Evolutionary conservation across 148 eudicot species (phyloP), one percentile per base, ranked within the genome.

Genomic region (Persicaria tinctoria): DNA sequence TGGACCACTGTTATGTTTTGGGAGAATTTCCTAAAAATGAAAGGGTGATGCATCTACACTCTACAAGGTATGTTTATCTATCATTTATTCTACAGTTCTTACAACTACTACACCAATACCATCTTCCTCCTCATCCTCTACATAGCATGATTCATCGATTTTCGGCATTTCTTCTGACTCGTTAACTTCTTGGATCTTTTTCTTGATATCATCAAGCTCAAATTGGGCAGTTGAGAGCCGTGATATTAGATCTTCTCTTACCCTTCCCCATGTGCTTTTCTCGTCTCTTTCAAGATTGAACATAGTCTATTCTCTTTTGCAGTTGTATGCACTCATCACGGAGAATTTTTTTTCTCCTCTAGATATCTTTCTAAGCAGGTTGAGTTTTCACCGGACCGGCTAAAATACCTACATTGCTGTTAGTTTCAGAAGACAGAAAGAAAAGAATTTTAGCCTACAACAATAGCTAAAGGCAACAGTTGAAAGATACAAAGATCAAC

Each of bases 341-440:
- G 11, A 84, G 80, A 48, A 76, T 20, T 73, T 47, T 49, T 49
- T 10, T 78, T 76, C 76, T 80, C 86, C 74, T 49, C 75, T 56
- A 72, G 72, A 80, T 77, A 73, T 81, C 84, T 81, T 63, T 81
- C 84, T 70, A 81, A 41, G 46, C 47, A 76, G 54, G 77, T 73
- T 32, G 81, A 69, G 18, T 73, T 46, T 70, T 84, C 80, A 74
- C 81, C 86, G 32, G 83, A 81, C 86, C 86, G 81, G 5, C 71
- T 79, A 59, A 84, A 84, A 56, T 73, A 84, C 75, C 81, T 81
- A 17, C 86, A 84, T 84, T 84, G 86, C 86, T 84, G 82, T 70
- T 9, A 45, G 8, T 46, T 16, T 46, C 6, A 46, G 57, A 53
- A 53, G 10, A 16, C 12, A 53, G 16, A 1, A 53, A 9, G 8